Evolutionary conservation across 768 basidiomycete genomes (phyloP), one percentile per base, ranked within the genome.

Genomic region (Tubosaeta sp.): DNA sequence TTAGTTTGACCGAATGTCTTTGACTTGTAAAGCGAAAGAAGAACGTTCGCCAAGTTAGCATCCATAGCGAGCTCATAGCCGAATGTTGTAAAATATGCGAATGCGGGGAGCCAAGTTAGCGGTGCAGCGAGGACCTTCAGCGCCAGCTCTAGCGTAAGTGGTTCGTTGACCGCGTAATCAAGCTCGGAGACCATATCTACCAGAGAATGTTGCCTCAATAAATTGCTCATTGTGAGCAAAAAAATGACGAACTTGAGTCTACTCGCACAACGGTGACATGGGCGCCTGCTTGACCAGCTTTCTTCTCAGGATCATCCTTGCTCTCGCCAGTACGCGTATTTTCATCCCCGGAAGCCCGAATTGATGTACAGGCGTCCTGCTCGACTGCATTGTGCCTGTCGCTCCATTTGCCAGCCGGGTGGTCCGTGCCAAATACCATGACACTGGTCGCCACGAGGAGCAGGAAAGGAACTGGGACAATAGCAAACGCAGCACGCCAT

Each of bases 41-140:
- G 63, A 8, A 77, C 69, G 49, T 68, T 73, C n/a, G 76, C 72
- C 56, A 83, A 66, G 52, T 76, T 74, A 7, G 74, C 75, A 56
- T 84, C 79, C 38, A 84, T 72, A 1, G 76, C 74, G 7, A 84
- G 72, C 62, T 83, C 82, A 41, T 75, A 72, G 0, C 82, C 82
- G 55, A 83, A 83, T 3, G 80, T 80, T 1, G 76, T 76, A 32
- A 76, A 54, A 51, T 84, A 84, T 12, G 75, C 76, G 9, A 81
- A 59, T 0, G 76, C 64, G 0, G 81, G 80, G 3, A 83, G 71
- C 78, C 80, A 82, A 1, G 81, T 82, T 12, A 78, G 53, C 1
- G 77, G 77, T 49, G 58, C 73, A 18, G 54, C 11, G 22, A 78
- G 22, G 44, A 81, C 70, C 35, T 58, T 48, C 18, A 56, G 8